Evolutionary conservation across 2,329 filamentous ascomycete species (phyloP), one percentile per base, ranked within the genome.

Genomic region (Akanthomyces dipterigenus): DNA sequence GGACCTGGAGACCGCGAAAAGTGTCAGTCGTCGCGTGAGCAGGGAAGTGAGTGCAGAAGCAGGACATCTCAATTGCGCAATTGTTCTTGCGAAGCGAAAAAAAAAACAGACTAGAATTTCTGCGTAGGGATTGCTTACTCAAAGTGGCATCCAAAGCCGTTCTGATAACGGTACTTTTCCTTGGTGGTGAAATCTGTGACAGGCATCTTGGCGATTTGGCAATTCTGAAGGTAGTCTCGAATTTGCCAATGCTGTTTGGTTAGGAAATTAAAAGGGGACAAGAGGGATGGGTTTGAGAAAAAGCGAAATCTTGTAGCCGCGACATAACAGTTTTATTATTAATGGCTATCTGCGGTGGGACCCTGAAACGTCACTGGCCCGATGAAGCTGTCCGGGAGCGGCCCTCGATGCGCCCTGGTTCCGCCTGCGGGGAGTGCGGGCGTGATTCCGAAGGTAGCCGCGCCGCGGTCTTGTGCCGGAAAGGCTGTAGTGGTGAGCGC

Each of bases 131-230:
- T 20, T 5, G 74, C 84, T 67, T 76, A 92, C 88, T 93, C 88
- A 72, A 91, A 84, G 71, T 93, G 88, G 53, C 81, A 85, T 73
- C 83, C 82, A 78, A 95, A 93, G 72, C 90, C 90, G 77, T 86
- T 89, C 70, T 87, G 87, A 74, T 95, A 95, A 62, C 78, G 80
- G 78, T 95, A 95, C 68, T 80, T 82, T 66, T 84, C 81, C 63
- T 74, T 70, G 24, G 78, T 70, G 38, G 73, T 71, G 62, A 84
- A 84, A 0, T 73, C 66, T 5, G 81, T 83, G 62, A 78, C 73
- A 9, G 80, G 79, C 81, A 84, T 84, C 55, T 60, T 75, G 65
- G 53, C 60, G 20, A 45, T 57, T 14, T 40, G 55, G 43, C 18
- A 43, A 46, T 34, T 18, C 8, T 49, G 20, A 45, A 51, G 6